phyloP scores from a whole-genome alignment of 305 asterid species.

The Salvia sclarea region DNA sequence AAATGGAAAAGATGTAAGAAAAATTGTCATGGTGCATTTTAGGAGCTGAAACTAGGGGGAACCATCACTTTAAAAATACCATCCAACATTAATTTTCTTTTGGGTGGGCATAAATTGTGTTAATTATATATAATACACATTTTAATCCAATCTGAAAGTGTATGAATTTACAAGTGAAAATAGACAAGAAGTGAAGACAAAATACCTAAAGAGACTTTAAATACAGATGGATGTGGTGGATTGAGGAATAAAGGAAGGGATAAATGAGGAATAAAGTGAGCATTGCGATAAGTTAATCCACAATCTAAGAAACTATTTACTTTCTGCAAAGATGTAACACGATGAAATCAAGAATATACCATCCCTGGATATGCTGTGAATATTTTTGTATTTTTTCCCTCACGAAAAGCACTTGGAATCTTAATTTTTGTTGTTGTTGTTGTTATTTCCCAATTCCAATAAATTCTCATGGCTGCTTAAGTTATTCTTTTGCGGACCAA shows the following conservation, averaged over 20 bases:
- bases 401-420: slow-evolving; percentile 33
- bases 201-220: slow-evolving; percentile 27
- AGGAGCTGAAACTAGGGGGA: not conserved
- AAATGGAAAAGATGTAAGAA: not conserved
- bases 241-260: slow-evolving; percentile 42
- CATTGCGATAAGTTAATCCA: slow-evolving; percentile 35
- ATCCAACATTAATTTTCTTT: too few species aligned
- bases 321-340: slow-evolving; percentile 34
- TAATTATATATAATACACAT: not conserved
- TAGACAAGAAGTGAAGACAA: slow-evolving; percentile 30
- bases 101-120: not conserved
- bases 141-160: not conserved
- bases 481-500: slow-evolving; percentile 16
- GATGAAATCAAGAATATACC: slow-evolving; percentile 42
- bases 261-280: slow-evolving; percentile 41
- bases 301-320: slow-evolving; percentile 27
- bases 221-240: slow-evolving; percentile 28
- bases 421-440: slow-evolving; percentile 22
- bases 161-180: not conserved
- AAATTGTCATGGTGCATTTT: not conserved
- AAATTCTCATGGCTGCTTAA: not conserved
- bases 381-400: not conserved
- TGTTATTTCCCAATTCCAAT: slow-evolving; percentile 1
- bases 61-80: too few species aligned
- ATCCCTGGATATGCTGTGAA: slow-evolving; percentile 26